phyloP scores from a whole-genome alignment of 2,329 filamentous ascomycete genomes.

The Tympanopsis confertula region DNA sequence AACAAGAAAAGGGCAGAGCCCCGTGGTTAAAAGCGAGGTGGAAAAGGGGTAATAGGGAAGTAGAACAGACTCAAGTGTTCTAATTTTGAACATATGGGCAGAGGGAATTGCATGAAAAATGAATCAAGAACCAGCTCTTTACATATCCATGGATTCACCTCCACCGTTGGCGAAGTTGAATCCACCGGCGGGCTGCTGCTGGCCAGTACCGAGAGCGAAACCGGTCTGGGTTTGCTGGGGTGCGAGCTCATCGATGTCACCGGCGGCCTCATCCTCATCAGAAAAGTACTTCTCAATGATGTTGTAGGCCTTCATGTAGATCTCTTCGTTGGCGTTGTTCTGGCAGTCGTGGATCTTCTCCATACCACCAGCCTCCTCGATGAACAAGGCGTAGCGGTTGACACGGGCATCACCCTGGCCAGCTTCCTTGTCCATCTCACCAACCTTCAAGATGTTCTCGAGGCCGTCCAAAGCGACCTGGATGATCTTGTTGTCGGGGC shows the following conservation, averaged over 20 bases:
- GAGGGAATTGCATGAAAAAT: background rate
- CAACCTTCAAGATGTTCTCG: slow-evolving; percentile 99
- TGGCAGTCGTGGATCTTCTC: slow-evolving; percentile 99
- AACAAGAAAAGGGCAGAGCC: background rate
- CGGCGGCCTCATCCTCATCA: slow-evolving; percentile 88
- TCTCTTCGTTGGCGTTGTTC: slow-evolving; percentile 99
- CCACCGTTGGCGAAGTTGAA: slow-evolving; percentile 83
- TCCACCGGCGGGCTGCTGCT: slow-evolving; percentile 55
- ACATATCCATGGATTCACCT: slow-evolving; percentile 54
- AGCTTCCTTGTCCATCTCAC: slow-evolving; percentile 94
- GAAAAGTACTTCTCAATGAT: slow-evolving; percentile 99
- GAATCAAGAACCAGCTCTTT: slow-evolving; percentile 14
- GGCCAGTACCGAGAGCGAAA: slow-evolving; percentile 33
- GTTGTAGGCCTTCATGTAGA: slow-evolving; percentile 99
- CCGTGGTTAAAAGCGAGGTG: too few relatives aligned
- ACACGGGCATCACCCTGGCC: slow-evolving; percentile 65
- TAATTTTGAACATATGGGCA: background rate
- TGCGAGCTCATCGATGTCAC: slow-evolving; percentile 54
- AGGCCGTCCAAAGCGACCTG: slow-evolving; percentile 94
- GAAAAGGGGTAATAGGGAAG: too few relatives aligned
- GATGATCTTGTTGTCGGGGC: slow-evolving; percentile 99
- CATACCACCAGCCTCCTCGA: slow-evolving; percentile 97
- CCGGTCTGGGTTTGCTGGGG: slow-evolving; percentile 61
- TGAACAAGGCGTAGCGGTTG: slow-evolving; percentile 95
- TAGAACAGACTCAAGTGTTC: too few relatives aligned